A percentile compares a stretch with the other conserved stretches of the same genome.
These are phyloP conservation scores for Selaginella tamariscina DNA, from an alignment of 75 land plant genomes.

Conservation along the genomic window DNA sequence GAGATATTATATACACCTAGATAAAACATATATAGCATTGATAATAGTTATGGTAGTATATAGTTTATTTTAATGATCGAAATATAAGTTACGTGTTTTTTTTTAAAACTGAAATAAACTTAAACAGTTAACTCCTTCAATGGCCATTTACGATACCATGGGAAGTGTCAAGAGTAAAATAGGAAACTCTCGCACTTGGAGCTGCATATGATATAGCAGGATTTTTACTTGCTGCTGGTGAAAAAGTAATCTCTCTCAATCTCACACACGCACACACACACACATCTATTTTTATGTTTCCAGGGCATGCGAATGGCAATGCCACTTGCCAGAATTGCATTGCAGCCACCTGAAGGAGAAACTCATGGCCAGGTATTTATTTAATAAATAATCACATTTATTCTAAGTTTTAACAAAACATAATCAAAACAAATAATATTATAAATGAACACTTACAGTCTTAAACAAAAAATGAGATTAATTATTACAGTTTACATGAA, in stretches of 20 bases:
- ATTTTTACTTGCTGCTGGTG: slow-evolving; percentile 87
- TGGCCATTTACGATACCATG: slow-evolving; percentile 90
- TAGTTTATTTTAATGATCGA: too few relatives aligned
- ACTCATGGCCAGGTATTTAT: slow-evolving; percentile 79
- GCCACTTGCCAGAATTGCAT: slow-evolving; percentile 60
- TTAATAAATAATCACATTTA: neutral
- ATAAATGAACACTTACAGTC: neutral
- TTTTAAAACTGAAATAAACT: too few relatives aligned
- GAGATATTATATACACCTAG: too few relatives aligned
- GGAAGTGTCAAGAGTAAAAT: slow-evolving; percentile 74
- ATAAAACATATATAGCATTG: too few relatives aligned
- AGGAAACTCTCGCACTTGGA: slow-evolving; percentile 61
- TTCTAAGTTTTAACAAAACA: too few relatives aligned
- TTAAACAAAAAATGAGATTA: neutral
- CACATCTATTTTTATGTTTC: slow-evolving; percentile 1
- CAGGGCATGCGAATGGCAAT: slow-evolving; percentile 71
- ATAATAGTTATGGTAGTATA: too few relatives aligned
- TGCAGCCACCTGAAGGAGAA: slow-evolving; percentile 75
- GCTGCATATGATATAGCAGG: slow-evolving; percentile 74
- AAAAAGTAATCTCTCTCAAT: slow-evolving; percentile 40
- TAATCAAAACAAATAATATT: too few relatives aligned
- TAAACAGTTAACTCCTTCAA: slow-evolving; percentile 77
- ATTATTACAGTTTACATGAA: neutral
- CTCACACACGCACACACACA: neutral
- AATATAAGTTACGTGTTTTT: too few relatives aligned